phyloP scores from a whole-genome alignment of 2,329 filamentous ascomycete species.

The Penicillium hesseltinei region DNA sequence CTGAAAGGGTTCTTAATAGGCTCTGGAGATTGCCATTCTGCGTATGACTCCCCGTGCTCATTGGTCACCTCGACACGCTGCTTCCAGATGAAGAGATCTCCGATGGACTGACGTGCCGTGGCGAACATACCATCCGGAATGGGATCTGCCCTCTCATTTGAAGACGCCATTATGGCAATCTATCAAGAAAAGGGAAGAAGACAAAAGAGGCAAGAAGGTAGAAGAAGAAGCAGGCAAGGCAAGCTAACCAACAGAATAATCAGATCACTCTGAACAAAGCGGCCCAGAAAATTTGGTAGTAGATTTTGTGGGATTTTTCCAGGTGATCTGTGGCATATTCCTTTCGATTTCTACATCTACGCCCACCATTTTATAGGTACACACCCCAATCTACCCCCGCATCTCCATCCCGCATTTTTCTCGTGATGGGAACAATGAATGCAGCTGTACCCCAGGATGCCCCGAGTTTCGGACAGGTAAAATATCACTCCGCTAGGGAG shows the following conservation, averaged over 20 bases:
- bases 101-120: constrained; percentile 62
- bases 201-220: neutral
- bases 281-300: neutral
- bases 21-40: constrained; percentile 67
- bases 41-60: constrained; percentile 60
- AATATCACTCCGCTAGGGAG: constrained; percentile 15
- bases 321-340: neutral
- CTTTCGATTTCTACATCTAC: neutral
- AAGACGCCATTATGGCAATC: constrained; percentile 2
- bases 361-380: constrained; percentile 14
- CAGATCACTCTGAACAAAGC: neutral
- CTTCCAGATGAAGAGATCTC: constrained; percentile 70
- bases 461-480: constrained; percentile 12
- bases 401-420: constrained; percentile 13
- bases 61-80: constrained; percentile 61
- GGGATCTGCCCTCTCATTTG: constrained; percentile 60
- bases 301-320: neutral
- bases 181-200: neutral
- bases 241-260: neutral
- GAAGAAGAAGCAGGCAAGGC: neutral
- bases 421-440: constrained; percentile 7
- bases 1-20: constrained; percentile 68
- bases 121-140: constrained; percentile 64
- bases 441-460: constrained; percentile 6
- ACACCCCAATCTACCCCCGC: constrained; percentile 6